Evolutionary conservation across 169 alveolate genomes (phyloP).

Genomic region (Besnoitia besnoiti): DNA sequence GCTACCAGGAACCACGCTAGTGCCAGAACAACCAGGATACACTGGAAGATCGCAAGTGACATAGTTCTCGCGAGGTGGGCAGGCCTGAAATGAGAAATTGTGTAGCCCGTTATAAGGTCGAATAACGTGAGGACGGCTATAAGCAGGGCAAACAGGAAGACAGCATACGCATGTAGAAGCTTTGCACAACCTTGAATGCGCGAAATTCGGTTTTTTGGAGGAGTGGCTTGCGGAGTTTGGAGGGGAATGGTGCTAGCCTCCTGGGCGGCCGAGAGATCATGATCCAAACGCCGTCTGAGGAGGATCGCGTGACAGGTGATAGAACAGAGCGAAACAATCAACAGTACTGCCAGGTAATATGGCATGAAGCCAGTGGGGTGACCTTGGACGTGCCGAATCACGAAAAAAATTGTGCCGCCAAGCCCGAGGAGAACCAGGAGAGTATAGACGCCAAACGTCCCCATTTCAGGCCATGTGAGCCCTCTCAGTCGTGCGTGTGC

Average conservation of each 20-base stretch:
- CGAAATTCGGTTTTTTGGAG: neutral
- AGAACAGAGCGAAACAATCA: neutral
- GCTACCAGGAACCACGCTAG: neutral
- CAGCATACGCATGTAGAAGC: conserved; percentile 18
- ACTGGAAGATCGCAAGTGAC: neutral
- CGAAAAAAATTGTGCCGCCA: conserved; percentile 8
- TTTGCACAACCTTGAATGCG: neutral
- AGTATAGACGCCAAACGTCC: neutral
- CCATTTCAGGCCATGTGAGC: neutral
- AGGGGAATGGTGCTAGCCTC: neutral
- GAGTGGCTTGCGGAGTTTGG: neutral
- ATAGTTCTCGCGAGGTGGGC: neutral
- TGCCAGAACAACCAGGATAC: neutral
- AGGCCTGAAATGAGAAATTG: conserved; percentile 32
- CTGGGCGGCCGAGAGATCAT: neutral
- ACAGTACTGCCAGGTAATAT: neutral
- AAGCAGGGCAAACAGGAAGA: neutral
- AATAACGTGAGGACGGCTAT: neutral
- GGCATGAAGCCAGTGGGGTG: neutral
- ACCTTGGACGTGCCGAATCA: neutral
- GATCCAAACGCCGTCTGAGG: conserved; percentile 1
- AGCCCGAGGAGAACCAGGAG: neutral
- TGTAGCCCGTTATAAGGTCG: conserved; percentile 18
- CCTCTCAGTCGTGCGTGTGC: neutral
- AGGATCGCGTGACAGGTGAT: neutral